Conservation (phyloP, 495 filamentous ascomycete genomes). For the Elasticomyces elasticus region DNA sequence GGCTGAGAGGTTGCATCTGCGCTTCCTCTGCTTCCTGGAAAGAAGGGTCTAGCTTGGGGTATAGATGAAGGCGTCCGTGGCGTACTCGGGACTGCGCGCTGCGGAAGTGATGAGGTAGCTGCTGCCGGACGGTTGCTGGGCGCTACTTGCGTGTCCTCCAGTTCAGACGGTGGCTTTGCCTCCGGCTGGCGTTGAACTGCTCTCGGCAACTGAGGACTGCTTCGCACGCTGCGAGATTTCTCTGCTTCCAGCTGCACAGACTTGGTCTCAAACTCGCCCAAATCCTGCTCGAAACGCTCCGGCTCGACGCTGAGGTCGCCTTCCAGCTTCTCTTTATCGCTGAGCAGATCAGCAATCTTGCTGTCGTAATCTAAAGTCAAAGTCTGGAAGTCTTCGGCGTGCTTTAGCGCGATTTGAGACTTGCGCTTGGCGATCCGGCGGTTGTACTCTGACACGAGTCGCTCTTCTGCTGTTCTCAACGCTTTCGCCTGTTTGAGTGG, state of each 20-base stretch:
- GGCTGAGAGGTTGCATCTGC: slow-evolving; percentile 10
- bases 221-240: slow-evolving; percentile 2
- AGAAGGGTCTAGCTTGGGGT: slow-evolving; percentile 9
- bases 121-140: neutral
- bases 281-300: slow-evolving; percentile 15
- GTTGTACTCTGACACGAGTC: slow-evolving; percentile 21
- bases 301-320: slow-evolving; percentile 18
- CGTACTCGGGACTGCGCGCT: slow-evolving; percentile 8
- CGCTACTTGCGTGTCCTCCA: neutral
- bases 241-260: slow-evolving; percentile 16
- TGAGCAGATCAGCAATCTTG: slow-evolving; percentile 16
- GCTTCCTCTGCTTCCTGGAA: slow-evolving; percentile 8
- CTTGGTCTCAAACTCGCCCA: slow-evolving; percentile 12
- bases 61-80: slow-evolving; percentile 11
- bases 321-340: slow-evolving; percentile 19
- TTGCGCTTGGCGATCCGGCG: slow-evolving; percentile 19
- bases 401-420: slow-evolving; percentile 23
- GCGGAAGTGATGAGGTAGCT: slow-evolving; percentile 2
- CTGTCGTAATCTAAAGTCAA: slow-evolving; percentile 21
- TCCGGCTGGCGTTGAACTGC: neutral
- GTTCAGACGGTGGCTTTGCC: neutral
- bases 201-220: slow-evolving; percentile 2
- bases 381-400: slow-evolving; percentile 21
- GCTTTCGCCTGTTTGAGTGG: slow-evolving; percentile 15
- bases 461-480: slow-evolving; percentile 18